phyloP scores from a whole-genome alignment of 176 grass and related monocot species.

The Oryza officinalis region DNA sequence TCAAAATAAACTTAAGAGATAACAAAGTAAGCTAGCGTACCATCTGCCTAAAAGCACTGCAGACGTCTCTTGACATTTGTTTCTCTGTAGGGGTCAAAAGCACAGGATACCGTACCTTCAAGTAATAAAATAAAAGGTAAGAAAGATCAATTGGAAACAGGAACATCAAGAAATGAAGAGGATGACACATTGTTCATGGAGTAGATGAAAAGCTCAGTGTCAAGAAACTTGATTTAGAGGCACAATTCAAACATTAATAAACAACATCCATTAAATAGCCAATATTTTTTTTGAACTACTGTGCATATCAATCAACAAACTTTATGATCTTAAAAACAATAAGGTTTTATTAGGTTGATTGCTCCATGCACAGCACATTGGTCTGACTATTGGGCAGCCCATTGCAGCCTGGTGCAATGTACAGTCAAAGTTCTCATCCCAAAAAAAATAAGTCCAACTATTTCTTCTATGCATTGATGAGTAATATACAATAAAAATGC shows the following conservation, averaged over 20 bases:
- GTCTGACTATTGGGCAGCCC: neutral
- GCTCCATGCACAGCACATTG: neutral
- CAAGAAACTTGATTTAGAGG: neutral
- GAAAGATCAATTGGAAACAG: constrained; percentile 19
- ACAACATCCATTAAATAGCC: constrained; percentile 10
- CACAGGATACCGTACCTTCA: constrained; percentile 95
- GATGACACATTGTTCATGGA: constrained; percentile 4
- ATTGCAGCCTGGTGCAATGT: neutral
- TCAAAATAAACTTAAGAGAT: constrained; percentile 24
- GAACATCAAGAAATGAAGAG: constrained; percentile 6
- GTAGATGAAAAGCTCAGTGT: constrained; percentile 11
- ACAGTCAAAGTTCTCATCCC: neutral
- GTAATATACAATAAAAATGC: neutral
- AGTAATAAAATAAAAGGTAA: constrained; percentile 34
- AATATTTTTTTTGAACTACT: constrained; percentile 19
- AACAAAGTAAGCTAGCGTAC: constrained; percentile 35
- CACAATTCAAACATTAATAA: constrained; percentile 21
- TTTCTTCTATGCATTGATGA: neutral
- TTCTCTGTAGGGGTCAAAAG: constrained; percentile 89
- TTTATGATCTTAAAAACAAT: neutral
- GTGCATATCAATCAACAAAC: neutral
- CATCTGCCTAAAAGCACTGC: constrained; percentile 84
- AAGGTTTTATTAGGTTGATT: neutral
- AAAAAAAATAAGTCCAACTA: neutral
- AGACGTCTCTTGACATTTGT: constrained; percentile 98